phyloP scores from a whole-genome alignment of 1,284 basidiomycete species.

The Ceratorhiza oryzae-sativae region DNA sequence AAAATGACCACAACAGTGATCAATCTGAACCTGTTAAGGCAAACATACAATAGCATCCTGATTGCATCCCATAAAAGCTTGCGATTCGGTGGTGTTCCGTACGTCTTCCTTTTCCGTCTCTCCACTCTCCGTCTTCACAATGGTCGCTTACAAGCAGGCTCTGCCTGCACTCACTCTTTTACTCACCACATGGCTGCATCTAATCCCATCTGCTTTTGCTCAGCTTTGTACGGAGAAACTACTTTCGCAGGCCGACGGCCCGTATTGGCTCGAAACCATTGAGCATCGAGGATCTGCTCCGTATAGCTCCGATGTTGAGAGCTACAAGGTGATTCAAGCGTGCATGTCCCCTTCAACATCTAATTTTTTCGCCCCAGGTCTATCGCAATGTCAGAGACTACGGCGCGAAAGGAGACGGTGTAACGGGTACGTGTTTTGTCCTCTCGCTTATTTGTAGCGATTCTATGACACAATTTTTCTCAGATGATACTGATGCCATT shows the following conservation, averaged over 20 bases:
- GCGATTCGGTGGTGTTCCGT: neutral
- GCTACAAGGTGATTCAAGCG: conserved; percentile 58
- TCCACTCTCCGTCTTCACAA: neutral
- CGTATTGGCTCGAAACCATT: conserved; percentile 75
- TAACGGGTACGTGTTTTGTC: conserved; percentile 9
- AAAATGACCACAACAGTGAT: too few species aligned
- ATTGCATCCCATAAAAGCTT: neutral
- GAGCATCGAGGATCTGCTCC: conserved; percentile 70
- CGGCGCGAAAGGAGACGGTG: conserved; percentile 60
- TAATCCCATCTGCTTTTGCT: neutral
- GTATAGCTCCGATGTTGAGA: conserved; percentile 60
- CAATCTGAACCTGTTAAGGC: too few species aligned
- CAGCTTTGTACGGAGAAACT: conserved; percentile 49
- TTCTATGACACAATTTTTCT: conserved; percentile 52
- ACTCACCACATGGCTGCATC: neutral
- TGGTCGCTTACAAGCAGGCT: conserved; percentile 14
- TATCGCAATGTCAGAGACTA: conserved; percentile 76
- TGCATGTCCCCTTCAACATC: too few species aligned
- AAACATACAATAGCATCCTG: neutral
- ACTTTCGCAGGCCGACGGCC: conserved; percentile 48
- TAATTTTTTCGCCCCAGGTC: conserved; percentile 48
- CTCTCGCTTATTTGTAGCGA: neutral
- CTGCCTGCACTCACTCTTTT: conserved; percentile 32
- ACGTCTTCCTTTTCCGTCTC: neutral
- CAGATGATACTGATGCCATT: conserved; percentile 71